A percentile compares a stretch with the other conserved stretches of the same genome.
Evolutionary conservation across 2,329 filamentous ascomycete genomes (phyloP).

Genomic region (Metarhizium anisopliae): DNA sequence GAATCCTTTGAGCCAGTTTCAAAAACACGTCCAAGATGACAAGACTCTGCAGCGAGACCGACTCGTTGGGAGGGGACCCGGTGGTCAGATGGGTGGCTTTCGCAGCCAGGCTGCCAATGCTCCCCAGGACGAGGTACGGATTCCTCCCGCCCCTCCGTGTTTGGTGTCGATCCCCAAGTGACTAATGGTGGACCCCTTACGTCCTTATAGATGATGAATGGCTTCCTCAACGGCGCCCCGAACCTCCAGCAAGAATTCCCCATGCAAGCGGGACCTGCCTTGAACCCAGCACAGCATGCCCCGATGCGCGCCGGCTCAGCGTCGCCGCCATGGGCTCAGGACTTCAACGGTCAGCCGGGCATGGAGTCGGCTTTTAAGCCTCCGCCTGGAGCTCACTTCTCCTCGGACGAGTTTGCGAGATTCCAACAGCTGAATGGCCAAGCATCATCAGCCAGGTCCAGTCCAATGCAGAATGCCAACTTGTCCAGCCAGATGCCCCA

Average conservation of each 20-base stretch:
- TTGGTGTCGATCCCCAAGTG: not conserved
- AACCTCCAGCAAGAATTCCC: constrained; percentile 45
- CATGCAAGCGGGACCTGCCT: constrained; percentile 38
- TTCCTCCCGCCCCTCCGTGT: not conserved
- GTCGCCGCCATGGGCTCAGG: constrained; percentile 45
- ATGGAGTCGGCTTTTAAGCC: constrained; percentile 65
- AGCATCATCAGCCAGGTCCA: constrained; percentile 39
- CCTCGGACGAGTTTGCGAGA: constrained; percentile 74
- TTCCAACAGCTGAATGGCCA: constrained; percentile 69
- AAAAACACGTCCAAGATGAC: constrained; percentile 94
- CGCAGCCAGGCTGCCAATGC: constrained; percentile 60
- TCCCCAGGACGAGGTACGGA: constrained; percentile 62
- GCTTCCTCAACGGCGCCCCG: constrained; percentile 78
- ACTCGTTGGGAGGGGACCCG: constrained; percentile 65
- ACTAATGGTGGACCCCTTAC: not conserved
- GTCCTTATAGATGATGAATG: constrained; percentile 72
- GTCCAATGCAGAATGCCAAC: constrained; percentile 46
- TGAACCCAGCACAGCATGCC: constrained; percentile 39
- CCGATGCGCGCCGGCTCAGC: constrained; percentile 45
- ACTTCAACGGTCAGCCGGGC: constrained; percentile 49
- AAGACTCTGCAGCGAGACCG: constrained; percentile 89
- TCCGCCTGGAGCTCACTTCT: constrained; percentile 55
- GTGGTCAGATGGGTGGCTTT: constrained; percentile 66
- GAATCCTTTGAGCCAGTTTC: constrained; percentile 94
- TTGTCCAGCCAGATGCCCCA: constrained; percentile 39